These are phyloP conservation scores for Arthrinium phaeospermum DNA, from an alignment of 2,329 filamentous ascomycete species.

Conservation along the genomic window DNA sequence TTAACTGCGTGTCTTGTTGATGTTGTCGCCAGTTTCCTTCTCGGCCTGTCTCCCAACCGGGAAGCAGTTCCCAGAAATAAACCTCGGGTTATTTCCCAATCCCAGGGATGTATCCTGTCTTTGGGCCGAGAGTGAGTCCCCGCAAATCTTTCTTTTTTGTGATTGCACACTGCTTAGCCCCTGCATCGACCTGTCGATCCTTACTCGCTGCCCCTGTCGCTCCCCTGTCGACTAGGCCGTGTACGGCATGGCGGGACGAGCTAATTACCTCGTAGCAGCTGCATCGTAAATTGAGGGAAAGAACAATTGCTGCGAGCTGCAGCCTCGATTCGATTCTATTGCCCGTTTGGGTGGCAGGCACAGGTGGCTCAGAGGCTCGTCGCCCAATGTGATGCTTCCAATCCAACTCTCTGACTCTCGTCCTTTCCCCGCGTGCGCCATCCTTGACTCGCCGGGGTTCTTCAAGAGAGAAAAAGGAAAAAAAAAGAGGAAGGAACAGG, in stretches of 20 bases:
- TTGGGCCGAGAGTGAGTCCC: neutral
- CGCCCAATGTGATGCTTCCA: neutral
- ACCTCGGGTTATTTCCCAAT: neutral
- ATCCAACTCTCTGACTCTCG: neutral
- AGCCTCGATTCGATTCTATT: constrained; percentile 1
- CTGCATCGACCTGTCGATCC: constrained; percentile 6
- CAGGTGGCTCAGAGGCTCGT: neutral
- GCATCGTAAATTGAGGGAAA: neutral
- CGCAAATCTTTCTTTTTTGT: neutral
- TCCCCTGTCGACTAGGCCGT: neutral
- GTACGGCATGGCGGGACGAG: neutral
- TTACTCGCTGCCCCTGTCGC: neutral
- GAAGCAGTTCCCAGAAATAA: neutral
- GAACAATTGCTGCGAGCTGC: neutral
- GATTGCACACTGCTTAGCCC: neutral
- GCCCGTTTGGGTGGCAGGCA: neutral
- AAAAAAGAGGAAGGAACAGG: neutral
- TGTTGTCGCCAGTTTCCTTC: neutral
- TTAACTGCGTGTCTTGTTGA: neutral
- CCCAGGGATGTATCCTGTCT: neutral
- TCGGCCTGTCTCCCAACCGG: neutral
- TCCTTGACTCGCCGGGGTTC: neutral
- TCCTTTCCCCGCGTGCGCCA: neutral
- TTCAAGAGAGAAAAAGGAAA: neutral
- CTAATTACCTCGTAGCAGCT: constrained; percentile 1